phyloP scores from a whole-genome alignment of 2,329 filamentous ascomycete species.

The Nannizziopsis arthrosporioides region DNA sequence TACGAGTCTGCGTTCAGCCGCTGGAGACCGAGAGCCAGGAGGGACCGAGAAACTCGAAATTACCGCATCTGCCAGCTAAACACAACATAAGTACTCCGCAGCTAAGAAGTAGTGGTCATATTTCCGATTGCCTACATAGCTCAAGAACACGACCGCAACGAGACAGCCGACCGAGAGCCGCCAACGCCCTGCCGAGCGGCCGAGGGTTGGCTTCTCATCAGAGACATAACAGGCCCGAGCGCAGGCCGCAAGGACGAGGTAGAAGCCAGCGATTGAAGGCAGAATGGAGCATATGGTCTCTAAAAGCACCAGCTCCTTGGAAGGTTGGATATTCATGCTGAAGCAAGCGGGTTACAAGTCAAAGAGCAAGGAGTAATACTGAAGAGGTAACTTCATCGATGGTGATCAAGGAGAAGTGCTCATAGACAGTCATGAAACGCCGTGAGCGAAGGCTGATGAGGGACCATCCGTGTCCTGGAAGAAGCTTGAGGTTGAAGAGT shows the following conservation, averaged over 20 bases:
- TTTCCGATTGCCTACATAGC: constrained; percentile 29
- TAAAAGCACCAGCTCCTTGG: constrained; percentile 6
- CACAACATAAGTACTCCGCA: not conserved
- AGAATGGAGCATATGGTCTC: constrained; percentile 12
- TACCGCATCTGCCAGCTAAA: constrained; percentile 16
- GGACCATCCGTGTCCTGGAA: too few species aligned
- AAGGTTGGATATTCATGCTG: constrained; percentile 7
- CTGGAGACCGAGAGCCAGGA: constrained; percentile 3
- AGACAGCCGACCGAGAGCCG: constrained; percentile 36
- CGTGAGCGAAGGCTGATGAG: not conserved
- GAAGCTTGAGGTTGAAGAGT: too few species aligned
- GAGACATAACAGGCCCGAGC: constrained; percentile 43
- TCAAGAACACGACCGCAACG: constrained; percentile 25
- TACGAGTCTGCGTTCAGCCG: constrained; percentile 13
- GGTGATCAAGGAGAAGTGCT: not conserved
- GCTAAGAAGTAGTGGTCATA: not conserved
- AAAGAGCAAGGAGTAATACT: not conserved
- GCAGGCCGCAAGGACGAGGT: constrained; percentile 44
- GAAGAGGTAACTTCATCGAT: not conserved
- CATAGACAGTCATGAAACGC: not conserved
- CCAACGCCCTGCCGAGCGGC: constrained; percentile 30
- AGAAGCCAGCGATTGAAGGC: constrained; percentile 47
- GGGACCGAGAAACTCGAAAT: constrained; percentile 12
- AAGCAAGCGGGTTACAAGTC: not conserved
- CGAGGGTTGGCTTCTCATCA: constrained; percentile 35